Conservation (phyloP, 805 yeast genomes). For the Kodamaea sagamina region DNA sequence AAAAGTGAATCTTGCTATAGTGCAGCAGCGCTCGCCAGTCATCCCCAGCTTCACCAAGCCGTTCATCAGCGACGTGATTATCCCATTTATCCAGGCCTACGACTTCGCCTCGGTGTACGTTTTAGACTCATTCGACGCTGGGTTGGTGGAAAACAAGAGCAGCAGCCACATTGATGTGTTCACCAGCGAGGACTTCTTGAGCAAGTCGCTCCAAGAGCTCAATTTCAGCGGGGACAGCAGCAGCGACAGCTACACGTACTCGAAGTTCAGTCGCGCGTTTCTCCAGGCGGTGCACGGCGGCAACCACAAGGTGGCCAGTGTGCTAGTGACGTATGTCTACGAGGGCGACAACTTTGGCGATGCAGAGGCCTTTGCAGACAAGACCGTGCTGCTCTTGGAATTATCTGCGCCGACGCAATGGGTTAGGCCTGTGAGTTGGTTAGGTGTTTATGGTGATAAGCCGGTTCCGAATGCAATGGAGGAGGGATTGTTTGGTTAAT, state of each 20-base stretch:
- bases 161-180: slow-evolving; percentile 28
- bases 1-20: slow-evolving; percentile 46
- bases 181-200: slow-evolving; percentile 34
- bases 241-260: slow-evolving; percentile 10
- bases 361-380: slow-evolving; percentile 54
- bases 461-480: slow-evolving; percentile 69
- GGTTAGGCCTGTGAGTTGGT: slow-evolving; percentile 76
- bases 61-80: slow-evolving; percentile 53
- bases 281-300: slow-evolving; percentile 9
- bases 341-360: slow-evolving; percentile 89
- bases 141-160: slow-evolving; percentile 34
- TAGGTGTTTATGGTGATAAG: slow-evolving; percentile 76
- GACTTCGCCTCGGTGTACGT: slow-evolving; percentile 52
- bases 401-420: slow-evolving; percentile 29
- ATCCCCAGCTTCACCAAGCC: slow-evolving; percentile 59
- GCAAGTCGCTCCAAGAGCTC: slow-evolving; percentile 32
- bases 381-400: slow-evolving; percentile 30
- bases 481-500: slow-evolving; percentile 68
- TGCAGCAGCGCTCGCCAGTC: slow-evolving; percentile 84
- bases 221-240: slow-evolving; percentile 16
- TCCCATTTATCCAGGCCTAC: slow-evolving; percentile 47
- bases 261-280: slow-evolving; percentile 8
- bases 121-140: slow-evolving; percentile 74
- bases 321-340: slow-evolving; percentile 64
- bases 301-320: slow-evolving; percentile 26